These are phyloP conservation scores for Nasturtium officinale DNA, from an alignment of 345 rosid species.

Conservation along the genomic window DNA sequence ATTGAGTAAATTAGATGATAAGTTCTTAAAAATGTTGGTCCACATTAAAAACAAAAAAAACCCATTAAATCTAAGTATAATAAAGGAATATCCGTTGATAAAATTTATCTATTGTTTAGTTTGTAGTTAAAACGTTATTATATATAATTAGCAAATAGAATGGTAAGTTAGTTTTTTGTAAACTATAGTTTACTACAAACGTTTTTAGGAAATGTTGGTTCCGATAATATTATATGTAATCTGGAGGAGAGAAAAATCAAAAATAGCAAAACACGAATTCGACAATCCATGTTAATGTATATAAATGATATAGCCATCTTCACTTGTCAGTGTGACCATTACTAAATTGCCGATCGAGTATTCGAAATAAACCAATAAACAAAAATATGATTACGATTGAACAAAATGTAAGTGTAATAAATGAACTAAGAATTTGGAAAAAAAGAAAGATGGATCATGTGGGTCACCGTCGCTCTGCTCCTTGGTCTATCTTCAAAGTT, in stretches of 20 bases:
- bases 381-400: background rate
- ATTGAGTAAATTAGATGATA: slow-evolving; percentile 32
- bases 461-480: slow-evolving; percentile 30
- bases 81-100: background rate
- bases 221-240: too few species aligned
- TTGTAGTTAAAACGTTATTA: background rate
- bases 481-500: background rate
- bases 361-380: background rate
- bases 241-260: background rate
- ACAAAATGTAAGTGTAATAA: slow-evolving; percentile 3
- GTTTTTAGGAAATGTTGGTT: background rate
- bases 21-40: slow-evolving; percentile 25
- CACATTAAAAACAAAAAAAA: slow-evolving; percentile 33
- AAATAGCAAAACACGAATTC: slow-evolving; percentile 38
- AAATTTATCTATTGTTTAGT: background rate
- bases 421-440: slow-evolving; percentile 32
- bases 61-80: background rate
- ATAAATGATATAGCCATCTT: slow-evolving; percentile 18
- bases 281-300: slow-evolving; percentile 30
- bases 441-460: slow-evolving; percentile 38
- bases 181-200: background rate
- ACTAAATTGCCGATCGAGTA: background rate
- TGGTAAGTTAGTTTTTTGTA: background rate
- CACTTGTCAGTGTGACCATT: slow-evolving; percentile 28
- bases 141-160: too few species aligned